Evolutionary conservation across 257 asterid species (phyloP).

Genomic region (Primulina tabacum): DNA sequence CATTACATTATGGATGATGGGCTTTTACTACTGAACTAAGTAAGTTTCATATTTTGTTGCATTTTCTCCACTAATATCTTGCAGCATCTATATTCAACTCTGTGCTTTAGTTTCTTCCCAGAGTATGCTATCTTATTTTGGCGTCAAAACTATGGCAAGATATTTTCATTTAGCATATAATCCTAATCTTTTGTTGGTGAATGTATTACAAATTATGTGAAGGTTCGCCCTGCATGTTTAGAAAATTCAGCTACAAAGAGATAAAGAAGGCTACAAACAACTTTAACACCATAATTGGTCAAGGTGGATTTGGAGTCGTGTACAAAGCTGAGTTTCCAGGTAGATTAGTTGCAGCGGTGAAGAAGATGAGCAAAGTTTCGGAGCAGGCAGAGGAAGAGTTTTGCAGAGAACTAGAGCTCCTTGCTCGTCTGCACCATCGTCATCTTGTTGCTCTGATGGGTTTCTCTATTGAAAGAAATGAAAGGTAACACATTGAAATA

Average conservation of each 20-base stretch:
- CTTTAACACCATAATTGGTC: slow-evolving; percentile 71
- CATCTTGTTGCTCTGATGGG: slow-evolving; percentile 93
- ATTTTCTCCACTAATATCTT: neutral
- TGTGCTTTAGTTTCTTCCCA: slow-evolving; percentile 13
- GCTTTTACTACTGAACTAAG: neutral
- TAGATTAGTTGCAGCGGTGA: slow-evolving; percentile 70
- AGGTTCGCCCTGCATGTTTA: slow-evolving; percentile 70
- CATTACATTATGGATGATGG: neutral
- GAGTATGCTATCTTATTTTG: slow-evolving; percentile 11
- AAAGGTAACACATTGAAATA: slow-evolving; percentile 47
- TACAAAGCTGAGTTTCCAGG: slow-evolving; percentile 78
- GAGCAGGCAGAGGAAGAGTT: slow-evolving; percentile 94
- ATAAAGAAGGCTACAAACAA: slow-evolving; percentile 79
- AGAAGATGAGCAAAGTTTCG: slow-evolving; percentile 79
- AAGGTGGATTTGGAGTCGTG: slow-evolving; percentile 93
- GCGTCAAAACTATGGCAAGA: slow-evolving; percentile 6
- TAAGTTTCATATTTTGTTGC: neutral
- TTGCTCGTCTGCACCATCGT: slow-evolving; percentile 92
- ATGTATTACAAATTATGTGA: slow-evolving; percentile 32
- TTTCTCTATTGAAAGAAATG: slow-evolving; percentile 67
- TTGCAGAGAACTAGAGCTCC: slow-evolving; percentile 83
- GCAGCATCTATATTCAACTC: neutral
- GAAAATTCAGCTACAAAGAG: slow-evolving; percentile 85
- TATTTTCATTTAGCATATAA: neutral
- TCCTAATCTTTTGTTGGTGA: slow-evolving; percentile 20